phyloP scores from a whole-genome alignment of 2,329 filamentous ascomycete genomes.

The Torrubiella hemipterigena region DNA sequence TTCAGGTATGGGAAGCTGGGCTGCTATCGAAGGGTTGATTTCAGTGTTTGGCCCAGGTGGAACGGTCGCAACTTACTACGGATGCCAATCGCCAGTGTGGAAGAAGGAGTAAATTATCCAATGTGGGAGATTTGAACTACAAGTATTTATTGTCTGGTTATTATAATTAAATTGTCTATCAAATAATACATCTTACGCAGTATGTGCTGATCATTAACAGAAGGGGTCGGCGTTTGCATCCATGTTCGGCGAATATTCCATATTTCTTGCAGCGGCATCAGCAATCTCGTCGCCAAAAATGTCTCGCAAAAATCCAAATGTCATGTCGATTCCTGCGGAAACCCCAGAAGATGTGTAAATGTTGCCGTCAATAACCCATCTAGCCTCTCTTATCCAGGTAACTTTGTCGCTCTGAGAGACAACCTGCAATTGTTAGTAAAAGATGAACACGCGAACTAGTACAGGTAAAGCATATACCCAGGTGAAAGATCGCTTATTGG shows the following conservation, averaged over 20 bases:
- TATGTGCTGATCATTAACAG: no score
- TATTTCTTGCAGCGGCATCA: slow-evolving; percentile 29
- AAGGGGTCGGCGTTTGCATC: slow-evolving; percentile 43
- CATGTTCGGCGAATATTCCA: slow-evolving; percentile 46
- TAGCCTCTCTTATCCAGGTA: slow-evolving; percentile 41
- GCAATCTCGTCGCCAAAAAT: slow-evolving; percentile 38
- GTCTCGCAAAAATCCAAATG: slow-evolving; percentile 14
- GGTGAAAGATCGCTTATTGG: slow-evolving; percentile 44
- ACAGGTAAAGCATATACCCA: slow-evolving; percentile 12
- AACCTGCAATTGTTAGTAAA: slow-evolving; percentile 13
- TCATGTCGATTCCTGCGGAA: slow-evolving; percentile 27
- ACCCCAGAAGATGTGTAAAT: slow-evolving; percentile 52
- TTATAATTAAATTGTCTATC: no score
- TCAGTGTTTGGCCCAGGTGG: background rate
- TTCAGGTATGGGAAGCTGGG: background rate
- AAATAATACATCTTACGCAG: no score
- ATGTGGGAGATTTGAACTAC: no score
- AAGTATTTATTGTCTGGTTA: no score
- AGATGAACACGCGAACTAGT: background rate
- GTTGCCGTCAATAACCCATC: slow-evolving; percentile 50
- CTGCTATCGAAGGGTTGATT: background rate
- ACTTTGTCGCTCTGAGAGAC: slow-evolving; percentile 29
- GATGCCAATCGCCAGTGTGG: background rate
- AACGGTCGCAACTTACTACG: background rate
- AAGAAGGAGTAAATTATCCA: background rate